A percentile compares a stretch with the other conserved stretches of the same genome.
phyloP scores from a whole-genome alignment of 306 rosid species.

The Arachis stenosperma region DNA sequence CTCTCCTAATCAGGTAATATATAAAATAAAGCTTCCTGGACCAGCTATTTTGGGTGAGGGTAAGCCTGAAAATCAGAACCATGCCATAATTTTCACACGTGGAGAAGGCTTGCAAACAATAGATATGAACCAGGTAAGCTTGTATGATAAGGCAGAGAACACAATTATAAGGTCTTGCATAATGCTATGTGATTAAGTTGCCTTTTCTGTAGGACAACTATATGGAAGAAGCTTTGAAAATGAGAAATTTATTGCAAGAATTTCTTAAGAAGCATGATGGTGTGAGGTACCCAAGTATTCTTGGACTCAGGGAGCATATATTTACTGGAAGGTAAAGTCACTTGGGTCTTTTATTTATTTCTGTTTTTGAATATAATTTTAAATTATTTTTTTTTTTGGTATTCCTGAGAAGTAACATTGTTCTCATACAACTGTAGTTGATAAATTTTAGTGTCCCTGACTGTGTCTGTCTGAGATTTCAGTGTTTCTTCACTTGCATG shows the following conservation, averaged over 20 bases:
- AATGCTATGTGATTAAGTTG: slow-evolving; percentile 27
- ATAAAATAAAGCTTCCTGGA: slow-evolving; percentile 96
- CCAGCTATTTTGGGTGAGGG: slow-evolving; percentile 97
- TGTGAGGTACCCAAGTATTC: slow-evolving; percentile 82
- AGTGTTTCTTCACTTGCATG: slow-evolving; percentile 99
- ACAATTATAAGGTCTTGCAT: slow-evolving; percentile 19
- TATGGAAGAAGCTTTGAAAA: slow-evolving; percentile 98
- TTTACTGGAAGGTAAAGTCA: slow-evolving; percentile 85
- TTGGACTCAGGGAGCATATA: slow-evolving; percentile 96
- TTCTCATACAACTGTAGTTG: neutral
- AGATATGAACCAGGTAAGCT: slow-evolving; percentile 94
- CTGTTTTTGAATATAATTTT: neutral
- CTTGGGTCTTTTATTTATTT: slow-evolving; percentile 13
- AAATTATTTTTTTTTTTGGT: neutral
- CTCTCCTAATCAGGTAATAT: slow-evolving; percentile 67
- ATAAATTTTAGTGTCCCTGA: slow-evolving; percentile 23
- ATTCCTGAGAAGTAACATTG: neutral
- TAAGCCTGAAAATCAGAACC: slow-evolving; percentile 98
- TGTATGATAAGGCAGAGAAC: slow-evolving; percentile 3
- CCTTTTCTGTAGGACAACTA: slow-evolving; percentile 72
- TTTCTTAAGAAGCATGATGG: slow-evolving; percentile 92
- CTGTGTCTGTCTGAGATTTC: slow-evolving; percentile 47
- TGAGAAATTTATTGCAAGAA: slow-evolving; percentile 94
- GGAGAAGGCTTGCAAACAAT: slow-evolving; percentile 98
- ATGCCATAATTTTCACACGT: slow-evolving; percentile 91